A percentile compares a stretch with the other conserved stretches of the same genome.
These are phyloP conservation scores for Trichodelitschia bisporula DNA, from an alignment of 495 filamentous ascomycete species.

Conservation along the genomic window DNA sequence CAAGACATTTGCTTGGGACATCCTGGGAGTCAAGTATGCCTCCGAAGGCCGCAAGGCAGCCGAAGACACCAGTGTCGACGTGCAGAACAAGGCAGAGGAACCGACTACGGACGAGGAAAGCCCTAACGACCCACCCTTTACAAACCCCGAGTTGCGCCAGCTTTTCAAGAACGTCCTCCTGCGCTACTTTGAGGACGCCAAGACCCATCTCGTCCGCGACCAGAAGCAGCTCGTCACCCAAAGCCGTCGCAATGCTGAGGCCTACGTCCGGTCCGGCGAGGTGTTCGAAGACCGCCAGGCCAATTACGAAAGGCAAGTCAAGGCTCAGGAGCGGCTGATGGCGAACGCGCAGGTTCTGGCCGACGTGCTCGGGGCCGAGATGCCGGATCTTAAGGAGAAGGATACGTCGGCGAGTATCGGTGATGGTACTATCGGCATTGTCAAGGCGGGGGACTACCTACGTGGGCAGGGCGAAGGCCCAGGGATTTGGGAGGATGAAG, in stretches of 20 bases:
- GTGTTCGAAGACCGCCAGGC: slow-evolving; percentile 95
- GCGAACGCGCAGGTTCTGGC: slow-evolving; percentile 78
- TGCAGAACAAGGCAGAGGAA: slow-evolving; percentile 24
- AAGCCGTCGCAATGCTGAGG: slow-evolving; percentile 83
- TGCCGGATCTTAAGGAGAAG: slow-evolving; percentile 76
- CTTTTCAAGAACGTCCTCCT: slow-evolving; percentile 72
- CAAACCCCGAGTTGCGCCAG: slow-evolving; percentile 49
- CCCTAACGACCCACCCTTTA: slow-evolving; percentile 45
- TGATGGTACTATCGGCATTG: slow-evolving; percentile 66
- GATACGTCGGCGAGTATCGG: slow-evolving; percentile 36
- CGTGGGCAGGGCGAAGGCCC: slow-evolving; percentile 72
- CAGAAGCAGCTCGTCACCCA: slow-evolving; percentile 67
- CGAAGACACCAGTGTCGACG: slow-evolving; percentile 19
- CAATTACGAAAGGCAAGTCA: slow-evolving; percentile 80
- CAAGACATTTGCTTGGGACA: slow-evolving; percentile 90
- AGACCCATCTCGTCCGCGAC: slow-evolving; percentile 63
- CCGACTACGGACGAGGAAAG: slow-evolving; percentile 20
- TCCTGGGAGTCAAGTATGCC: slow-evolving; percentile 49
- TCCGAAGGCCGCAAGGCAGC: slow-evolving; percentile 43
- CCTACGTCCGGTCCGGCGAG: slow-evolving; percentile 94
- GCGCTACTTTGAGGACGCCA: slow-evolving; percentile 85
- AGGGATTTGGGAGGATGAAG: slow-evolving; percentile 99
- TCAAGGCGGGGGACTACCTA: slow-evolving; percentile 83
- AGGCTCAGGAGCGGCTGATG: slow-evolving; percentile 74
- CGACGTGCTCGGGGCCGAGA: slow-evolving; percentile 71